Conservation (phyloP, 345 rosid species). For the Syzygium aromaticum region DNA sequence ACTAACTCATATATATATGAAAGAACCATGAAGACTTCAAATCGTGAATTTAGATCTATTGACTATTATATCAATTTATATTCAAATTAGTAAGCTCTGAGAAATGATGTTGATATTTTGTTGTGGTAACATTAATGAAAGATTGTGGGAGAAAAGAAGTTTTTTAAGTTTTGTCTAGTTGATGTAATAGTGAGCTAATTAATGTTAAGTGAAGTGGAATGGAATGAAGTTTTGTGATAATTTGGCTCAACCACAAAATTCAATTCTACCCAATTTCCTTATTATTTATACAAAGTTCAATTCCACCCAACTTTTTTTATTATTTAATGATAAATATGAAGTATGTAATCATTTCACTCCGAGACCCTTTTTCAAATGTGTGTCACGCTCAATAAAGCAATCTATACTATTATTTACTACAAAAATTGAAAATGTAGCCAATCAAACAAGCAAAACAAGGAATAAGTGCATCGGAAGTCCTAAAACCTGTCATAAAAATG, state of each 20-base stretch:
- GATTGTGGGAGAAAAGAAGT: background rate
- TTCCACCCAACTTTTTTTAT: too few species aligned
- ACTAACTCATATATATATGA: background rate
- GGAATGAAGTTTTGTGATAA: background rate
- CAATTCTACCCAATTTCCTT: background rate
- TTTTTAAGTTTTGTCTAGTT: background rate
- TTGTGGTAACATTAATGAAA: background rate
- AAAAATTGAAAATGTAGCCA: background rate
- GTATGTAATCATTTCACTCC: background rate
- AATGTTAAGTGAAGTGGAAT: fast-evolving
- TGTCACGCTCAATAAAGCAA: background rate
- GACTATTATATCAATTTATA: too few species aligned
- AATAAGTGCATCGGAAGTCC: too few species aligned
- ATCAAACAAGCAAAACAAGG: background rate
- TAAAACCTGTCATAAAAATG: too few species aligned
- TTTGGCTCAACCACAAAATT: background rate
- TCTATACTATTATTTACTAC: background rate
- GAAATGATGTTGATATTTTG: background rate
- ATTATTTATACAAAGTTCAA: too few species aligned
- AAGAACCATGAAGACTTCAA: background rate
- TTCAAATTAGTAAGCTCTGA: background rate
- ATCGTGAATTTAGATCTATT: too few species aligned
- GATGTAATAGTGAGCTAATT: background rate
- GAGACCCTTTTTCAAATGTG: background rate
- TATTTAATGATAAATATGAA: background rate